Base-by-base conservation (phyloP, 2,329 filamentous ascomycete species). In the Trichophyton simii region DNA sequence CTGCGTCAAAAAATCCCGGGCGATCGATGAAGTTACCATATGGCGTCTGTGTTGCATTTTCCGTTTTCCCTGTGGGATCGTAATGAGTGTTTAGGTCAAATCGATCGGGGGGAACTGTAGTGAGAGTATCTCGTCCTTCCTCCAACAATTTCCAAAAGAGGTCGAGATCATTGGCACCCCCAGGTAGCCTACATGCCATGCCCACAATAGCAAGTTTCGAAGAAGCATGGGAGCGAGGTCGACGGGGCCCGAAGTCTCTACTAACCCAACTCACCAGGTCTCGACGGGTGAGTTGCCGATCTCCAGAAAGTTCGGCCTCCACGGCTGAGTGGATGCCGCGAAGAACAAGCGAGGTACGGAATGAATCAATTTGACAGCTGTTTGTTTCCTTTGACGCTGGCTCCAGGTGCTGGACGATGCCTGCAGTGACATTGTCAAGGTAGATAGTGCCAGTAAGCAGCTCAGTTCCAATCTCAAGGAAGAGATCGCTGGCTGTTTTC, bases 1-100 rank as follows among this genome's bases (percentile, higher is more conserved):
- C 79, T 18, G 86, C 83, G 68, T 91, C 87, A 69, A 90, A 90
- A 58, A 86, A 77, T 61, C 86, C 85, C 0, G 87, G 87, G 64
- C 88, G 81, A 66, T 88, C 82, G 18, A 65, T 52, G 7, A 50
- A 65, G 22, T 52, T 52, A 9, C 46, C 46, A 68, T 62, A 71
- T 65, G 67, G 63, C 63, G 28, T 63, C 66, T 15, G 61, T 58
- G 48, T 63, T 54, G 59, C 63, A 67, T 61, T 63, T 62, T 22
- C 46, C 11, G 46, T 63, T 63, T 58, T 63, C 66, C 36, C 67
- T 58, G 46, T 52, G 22, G 46, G 46, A 66, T 41, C 62, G 62
- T 22, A 68, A 63, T 64, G 65, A 59, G 50, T 64, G 2, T 70
- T 61, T 0, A 69, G 44, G 59, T 77, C 69, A 60, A 72, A 78